Base-by-base conservation (phyloP, 305 asterid genomes). In the Coffea humblotiana region DNA sequence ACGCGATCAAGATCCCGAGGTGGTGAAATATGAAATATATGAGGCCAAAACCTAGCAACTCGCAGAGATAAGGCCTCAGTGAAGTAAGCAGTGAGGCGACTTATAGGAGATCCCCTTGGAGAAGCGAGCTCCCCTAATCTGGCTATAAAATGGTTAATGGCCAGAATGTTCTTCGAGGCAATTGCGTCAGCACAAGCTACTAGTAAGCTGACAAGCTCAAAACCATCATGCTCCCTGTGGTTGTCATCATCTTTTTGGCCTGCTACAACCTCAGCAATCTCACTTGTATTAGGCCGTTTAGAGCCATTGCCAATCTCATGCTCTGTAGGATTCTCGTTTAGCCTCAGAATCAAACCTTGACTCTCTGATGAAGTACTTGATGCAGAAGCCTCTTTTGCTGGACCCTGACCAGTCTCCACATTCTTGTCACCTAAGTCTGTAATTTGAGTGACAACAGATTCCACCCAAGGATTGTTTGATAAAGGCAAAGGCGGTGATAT, bases 61-160 rank as follows among this genome's bases (percentile, higher is more conserved):
- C 98, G 90, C 69, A 94, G 52, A 21, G 94, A 90, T 51, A 96
- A 77, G 68, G 92, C 99, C 90, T 96, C 99, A 0, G 99, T 93
- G 90, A 86, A 96, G 87, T 94, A 96, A 15, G 97, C 91, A 14
- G 84, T 83, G 54, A 96, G 87, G 56, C 98, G 97, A 81, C 89
- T 90, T 1, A 94, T 76, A 1, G 97, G 83, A 58, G 98, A 87
- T 45, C 97, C 97, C 23, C 86, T 85, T 1, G 98, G 98, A 63
- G 99, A 96, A 27, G 98, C 97, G 29, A 92, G 93, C 82, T 92
- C 95, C 10, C 99, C 99, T 3, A 96, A 88, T 75, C 96, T 89
- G 32, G 90, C 89, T 9, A 96, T 88, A 81, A 90, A 87, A 82
- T 91, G 97, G 84, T 86, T 89, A 23, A 90, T 72, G 2, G 86